phyloP scores from a whole-genome alignment of 441 rosid species.

The Arabidopsis hybrid region DNA sequence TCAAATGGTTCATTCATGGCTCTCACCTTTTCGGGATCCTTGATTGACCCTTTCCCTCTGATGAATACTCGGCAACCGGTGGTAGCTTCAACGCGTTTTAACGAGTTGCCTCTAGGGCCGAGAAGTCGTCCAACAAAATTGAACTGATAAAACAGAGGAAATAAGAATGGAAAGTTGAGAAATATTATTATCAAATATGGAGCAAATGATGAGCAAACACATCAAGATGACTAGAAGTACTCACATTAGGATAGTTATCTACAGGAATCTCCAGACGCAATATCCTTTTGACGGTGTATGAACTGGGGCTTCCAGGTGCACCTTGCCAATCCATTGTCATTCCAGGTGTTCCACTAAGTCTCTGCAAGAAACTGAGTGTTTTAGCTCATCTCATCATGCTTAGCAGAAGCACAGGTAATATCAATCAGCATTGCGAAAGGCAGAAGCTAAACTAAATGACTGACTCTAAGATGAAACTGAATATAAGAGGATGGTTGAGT shows the following conservation, averaged over 20 bases:
- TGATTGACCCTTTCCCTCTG: slow-evolving; percentile 96
- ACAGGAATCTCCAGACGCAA: slow-evolving; percentile 97
- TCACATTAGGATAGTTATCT: slow-evolving; percentile 58
- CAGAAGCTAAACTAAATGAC: neutral
- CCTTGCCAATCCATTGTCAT: slow-evolving; percentile 99
- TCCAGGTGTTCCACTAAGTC: slow-evolving; percentile 85
- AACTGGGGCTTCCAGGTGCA: slow-evolving; percentile 95
- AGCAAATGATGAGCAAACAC: neutral
- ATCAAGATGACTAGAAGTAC: neutral
- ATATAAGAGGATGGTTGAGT: no score
- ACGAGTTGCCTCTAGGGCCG: slow-evolving; percentile 92
- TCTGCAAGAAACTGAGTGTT: slow-evolving; percentile 48
- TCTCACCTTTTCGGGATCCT: slow-evolving; percentile 91
- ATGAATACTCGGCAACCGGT: slow-evolving; percentile 97
- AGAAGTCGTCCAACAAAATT: slow-evolving; percentile 93
- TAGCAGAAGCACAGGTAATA: neutral
- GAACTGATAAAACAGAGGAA: slow-evolving; percentile 61
- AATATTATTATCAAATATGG: neutral
- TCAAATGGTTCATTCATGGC: neutral
- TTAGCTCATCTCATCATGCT: slow-evolving; percentile 25
- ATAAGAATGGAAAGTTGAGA: slow-evolving; percentile 31
- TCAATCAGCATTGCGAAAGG: neutral
- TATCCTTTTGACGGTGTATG: slow-evolving; percentile 90
- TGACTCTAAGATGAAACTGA: no score
- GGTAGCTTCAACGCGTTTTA: slow-evolving; percentile 93